These are phyloP conservation scores for Vitis labrusca DNA, from an alignment of 164 flowering plant genomes.

Conservation along the genomic window DNA sequence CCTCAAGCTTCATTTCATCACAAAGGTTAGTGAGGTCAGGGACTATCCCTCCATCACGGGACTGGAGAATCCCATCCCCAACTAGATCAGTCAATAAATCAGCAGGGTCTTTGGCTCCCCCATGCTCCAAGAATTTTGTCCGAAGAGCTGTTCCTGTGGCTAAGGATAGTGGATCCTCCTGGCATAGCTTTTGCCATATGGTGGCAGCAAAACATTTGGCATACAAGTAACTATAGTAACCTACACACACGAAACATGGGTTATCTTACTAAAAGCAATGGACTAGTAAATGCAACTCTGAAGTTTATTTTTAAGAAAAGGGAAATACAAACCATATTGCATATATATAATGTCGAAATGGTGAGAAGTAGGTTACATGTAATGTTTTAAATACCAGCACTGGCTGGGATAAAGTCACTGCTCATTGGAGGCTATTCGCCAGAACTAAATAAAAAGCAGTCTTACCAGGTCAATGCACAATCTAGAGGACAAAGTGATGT, in stretches of 20 bases:
- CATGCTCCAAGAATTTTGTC: slow-evolving; percentile 72
- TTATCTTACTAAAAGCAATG: neutral
- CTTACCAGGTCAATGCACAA: too few relatives aligned
- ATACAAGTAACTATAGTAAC: slow-evolving; percentile 93
- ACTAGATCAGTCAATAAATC: slow-evolving; percentile 63
- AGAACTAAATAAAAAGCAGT: too few relatives aligned
- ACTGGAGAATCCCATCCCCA: slow-evolving; percentile 53
- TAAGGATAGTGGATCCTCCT: slow-evolving; percentile 81
- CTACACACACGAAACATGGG: slow-evolving; percentile 30
- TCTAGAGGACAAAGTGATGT: too few relatives aligned
- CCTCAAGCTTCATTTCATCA: slow-evolving; percentile 52
- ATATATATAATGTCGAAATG: too few relatives aligned
- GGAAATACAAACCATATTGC: too few relatives aligned
- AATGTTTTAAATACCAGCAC: too few relatives aligned
- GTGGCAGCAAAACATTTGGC: slow-evolving; percentile 92
- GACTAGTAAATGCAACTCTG: neutral
- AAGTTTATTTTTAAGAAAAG: too few relatives aligned
- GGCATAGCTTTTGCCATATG: slow-evolving; percentile 76
- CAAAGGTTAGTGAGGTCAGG: slow-evolving; percentile 65
- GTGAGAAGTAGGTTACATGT: too few relatives aligned
- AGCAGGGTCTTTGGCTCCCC: slow-evolving; percentile 88
- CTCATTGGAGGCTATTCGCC: too few relatives aligned
- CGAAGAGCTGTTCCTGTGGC: slow-evolving; percentile 73
- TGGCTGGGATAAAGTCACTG: too few relatives aligned
- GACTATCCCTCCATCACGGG: slow-evolving; percentile 53